Conservation (phyloP, 108 stramenopile species). For the Cyclotella kingstonii region DNA sequence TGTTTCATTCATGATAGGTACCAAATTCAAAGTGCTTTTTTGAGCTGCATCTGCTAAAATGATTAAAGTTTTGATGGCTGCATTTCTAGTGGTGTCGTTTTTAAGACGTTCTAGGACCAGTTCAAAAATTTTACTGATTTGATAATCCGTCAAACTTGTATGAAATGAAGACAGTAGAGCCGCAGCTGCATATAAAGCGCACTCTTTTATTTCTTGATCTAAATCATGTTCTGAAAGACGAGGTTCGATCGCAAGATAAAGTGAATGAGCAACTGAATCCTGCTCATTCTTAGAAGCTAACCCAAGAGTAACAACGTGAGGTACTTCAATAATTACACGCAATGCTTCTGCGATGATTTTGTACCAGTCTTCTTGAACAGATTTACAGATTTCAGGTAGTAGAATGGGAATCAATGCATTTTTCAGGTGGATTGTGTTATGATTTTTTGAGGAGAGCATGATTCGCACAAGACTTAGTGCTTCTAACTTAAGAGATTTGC, state of each 20-base stretch:
- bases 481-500: slow-evolving; percentile 92
- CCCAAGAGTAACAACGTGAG: slow-evolving; percentile 55
- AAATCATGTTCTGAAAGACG: slow-evolving; percentile 91
- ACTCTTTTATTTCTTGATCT: slow-evolving; percentile 98
- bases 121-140: slow-evolving; percentile 59
- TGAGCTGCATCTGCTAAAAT: slow-evolving; percentile 65
- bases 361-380: slow-evolving; percentile 95
- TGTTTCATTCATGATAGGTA: slow-evolving; percentile 70
- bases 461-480: slow-evolving; percentile 77
- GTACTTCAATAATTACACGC: slow-evolving; percentile 78
- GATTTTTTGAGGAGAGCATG: slow-evolving; percentile 62
- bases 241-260: slow-evolving; percentile 87
- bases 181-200: slow-evolving; percentile 68
- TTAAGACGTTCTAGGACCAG: slow-evolving; percentile 86
- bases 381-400: slow-evolving; percentile 65
- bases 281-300: slow-evolving; percentile 42
- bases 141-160: slow-evolving; percentile 46
- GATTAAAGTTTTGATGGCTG: slow-evolving; percentile 88
- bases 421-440: slow-evolving; percentile 50
- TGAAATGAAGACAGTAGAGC: slow-evolving; percentile 62
- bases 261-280: slow-evolving; percentile 55
- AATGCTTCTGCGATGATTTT: slow-evolving; percentile 94
- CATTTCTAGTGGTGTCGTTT: slow-evolving; percentile 93
- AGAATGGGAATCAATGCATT: slow-evolving; percentile 47
- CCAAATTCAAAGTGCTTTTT: slow-evolving; percentile 56